Conservation (phyloP, 345 rosid species). For the Citrus sinensis region DNA sequence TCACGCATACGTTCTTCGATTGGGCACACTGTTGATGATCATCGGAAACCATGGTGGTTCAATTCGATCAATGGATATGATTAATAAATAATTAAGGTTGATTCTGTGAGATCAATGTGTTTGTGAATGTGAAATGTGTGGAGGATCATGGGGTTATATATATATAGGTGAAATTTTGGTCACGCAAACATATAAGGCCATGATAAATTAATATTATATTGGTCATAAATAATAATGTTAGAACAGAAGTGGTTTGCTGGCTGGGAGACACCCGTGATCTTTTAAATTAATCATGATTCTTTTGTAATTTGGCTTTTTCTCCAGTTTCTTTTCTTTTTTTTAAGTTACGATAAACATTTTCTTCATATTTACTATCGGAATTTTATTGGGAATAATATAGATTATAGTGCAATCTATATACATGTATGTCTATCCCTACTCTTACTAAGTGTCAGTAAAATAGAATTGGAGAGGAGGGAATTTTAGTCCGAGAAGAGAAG, state of each 20-base stretch:
- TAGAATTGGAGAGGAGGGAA: too few species aligned
- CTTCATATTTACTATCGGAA: too few species aligned
- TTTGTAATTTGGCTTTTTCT: neutral
- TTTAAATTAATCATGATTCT: slow-evolving; percentile 24
- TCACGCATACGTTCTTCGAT: slow-evolving; percentile 65
- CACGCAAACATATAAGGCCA: neutral
- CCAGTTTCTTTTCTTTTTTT: neutral
- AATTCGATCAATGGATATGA: neutral
- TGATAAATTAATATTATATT: too few species aligned
- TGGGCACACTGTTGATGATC: neutral
- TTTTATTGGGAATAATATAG: too few species aligned
- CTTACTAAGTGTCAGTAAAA: too few species aligned
- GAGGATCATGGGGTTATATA: neutral
- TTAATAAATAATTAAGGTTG: neutral
- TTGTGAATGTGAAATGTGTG: neutral
- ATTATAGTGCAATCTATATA: too few species aligned
- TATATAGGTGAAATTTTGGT: neutral
- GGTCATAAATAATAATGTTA: slow-evolving; percentile 12
- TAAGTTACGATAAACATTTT: too few species aligned
- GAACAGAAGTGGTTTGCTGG: slow-evolving; percentile 22
- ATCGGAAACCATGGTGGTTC: slow-evolving; percentile 45
- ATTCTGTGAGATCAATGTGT: too few species aligned
- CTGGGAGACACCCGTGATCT: slow-evolving; percentile 37
- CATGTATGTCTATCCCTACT: too few species aligned
- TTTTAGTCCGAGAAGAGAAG: too few species aligned